These are phyloP conservation scores for Haplosporangium gracile DNA, from an alignment of 192 early-diverging fungal species.

Conservation along the genomic window DNA sequence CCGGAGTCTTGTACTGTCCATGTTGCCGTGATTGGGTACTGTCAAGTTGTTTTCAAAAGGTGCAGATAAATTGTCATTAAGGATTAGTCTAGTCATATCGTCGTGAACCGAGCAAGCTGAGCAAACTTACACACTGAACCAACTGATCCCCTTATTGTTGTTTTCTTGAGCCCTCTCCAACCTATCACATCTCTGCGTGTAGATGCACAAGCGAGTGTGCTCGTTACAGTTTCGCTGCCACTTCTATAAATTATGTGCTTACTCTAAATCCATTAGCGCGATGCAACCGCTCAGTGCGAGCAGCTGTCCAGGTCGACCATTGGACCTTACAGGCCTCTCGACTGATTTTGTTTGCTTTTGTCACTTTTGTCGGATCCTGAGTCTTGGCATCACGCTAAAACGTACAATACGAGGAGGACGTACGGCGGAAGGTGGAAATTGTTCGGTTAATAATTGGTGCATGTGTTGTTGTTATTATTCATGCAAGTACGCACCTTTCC, in stretches of 20 bases:
- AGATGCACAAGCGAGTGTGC: too few species aligned
- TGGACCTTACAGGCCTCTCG: slow-evolving; percentile 68
- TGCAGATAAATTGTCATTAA: slow-evolving; percentile 6
- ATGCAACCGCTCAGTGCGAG: slow-evolving; percentile 73
- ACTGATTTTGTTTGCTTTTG: slow-evolving; percentile 77
- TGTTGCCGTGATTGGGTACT: slow-evolving; percentile 68
- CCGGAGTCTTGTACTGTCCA: slow-evolving; percentile 63
- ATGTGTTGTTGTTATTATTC: background rate
- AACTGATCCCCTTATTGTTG: background rate
- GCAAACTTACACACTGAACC: background rate
- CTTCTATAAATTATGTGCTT: background rate
- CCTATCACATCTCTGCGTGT: background rate
- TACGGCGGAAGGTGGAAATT: slow-evolving; percentile 10
- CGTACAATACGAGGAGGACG: too few species aligned
- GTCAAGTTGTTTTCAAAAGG: slow-evolving; percentile 16
- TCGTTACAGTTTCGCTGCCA: too few species aligned
- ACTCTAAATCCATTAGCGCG: slow-evolving; percentile 85
- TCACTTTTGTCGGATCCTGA: slow-evolving; percentile 76
- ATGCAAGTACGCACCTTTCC: background rate
- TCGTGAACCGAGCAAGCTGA: background rate
- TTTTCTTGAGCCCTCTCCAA: background rate
- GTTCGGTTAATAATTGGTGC: background rate
- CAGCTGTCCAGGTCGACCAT: slow-evolving; percentile 72
- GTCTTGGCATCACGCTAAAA: slow-evolving; percentile 63
- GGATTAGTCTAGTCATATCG: background rate